Conservation (phyloP, 2,329 filamentous ascomycete species). For the Alternaria tenuissima region DNA sequence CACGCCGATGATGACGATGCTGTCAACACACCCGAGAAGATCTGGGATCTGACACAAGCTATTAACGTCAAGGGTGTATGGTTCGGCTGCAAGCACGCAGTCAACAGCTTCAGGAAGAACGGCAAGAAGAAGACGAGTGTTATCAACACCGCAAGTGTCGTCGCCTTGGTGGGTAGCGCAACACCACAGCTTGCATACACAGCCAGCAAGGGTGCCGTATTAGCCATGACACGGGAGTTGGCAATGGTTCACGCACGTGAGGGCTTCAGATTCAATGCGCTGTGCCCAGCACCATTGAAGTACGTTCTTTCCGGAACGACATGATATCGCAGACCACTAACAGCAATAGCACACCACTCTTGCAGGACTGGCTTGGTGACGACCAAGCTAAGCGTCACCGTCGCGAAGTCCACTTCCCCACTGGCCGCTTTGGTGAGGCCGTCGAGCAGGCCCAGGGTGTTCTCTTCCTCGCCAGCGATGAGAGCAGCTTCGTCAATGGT, state of each 20-base stretch:
- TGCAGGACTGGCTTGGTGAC: conserved; percentile 93
- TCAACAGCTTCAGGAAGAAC: conserved; percentile 80
- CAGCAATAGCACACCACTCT: conserved; percentile 72
- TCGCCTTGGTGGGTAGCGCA: conserved; percentile 84
- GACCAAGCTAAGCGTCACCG: conserved; percentile 81
- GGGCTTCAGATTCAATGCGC: conserved; percentile 86
- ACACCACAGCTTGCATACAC: conserved; percentile 94
- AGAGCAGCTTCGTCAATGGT: conserved; percentile 89
- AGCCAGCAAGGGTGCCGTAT: conserved; percentile 89
- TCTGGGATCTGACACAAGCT: conserved; percentile 92
- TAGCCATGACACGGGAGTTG: conserved; percentile 88
- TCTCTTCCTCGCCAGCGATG: conserved; percentile 85
- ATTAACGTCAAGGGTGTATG: conserved; percentile 99
- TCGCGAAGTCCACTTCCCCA: conserved; percentile 89
- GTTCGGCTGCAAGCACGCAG: conserved; percentile 92
- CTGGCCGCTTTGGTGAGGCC: conserved; percentile 89
- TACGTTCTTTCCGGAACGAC: conserved; percentile 43
- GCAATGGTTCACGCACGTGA: conserved; percentile 92
- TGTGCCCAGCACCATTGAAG: conserved; percentile 92
- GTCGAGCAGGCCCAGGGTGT: conserved; percentile 92
- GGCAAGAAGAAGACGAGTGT: conserved; percentile 81
- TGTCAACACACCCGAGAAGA: conserved; percentile 82
- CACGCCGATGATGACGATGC: conserved; percentile 74
- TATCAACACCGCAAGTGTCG: conserved; percentile 92
- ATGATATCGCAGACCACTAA: conserved; percentile 16